Conservation (phyloP, 2,329 filamentous ascomycete genomes). For the Zymoseptoria pseudotritici region DNA sequence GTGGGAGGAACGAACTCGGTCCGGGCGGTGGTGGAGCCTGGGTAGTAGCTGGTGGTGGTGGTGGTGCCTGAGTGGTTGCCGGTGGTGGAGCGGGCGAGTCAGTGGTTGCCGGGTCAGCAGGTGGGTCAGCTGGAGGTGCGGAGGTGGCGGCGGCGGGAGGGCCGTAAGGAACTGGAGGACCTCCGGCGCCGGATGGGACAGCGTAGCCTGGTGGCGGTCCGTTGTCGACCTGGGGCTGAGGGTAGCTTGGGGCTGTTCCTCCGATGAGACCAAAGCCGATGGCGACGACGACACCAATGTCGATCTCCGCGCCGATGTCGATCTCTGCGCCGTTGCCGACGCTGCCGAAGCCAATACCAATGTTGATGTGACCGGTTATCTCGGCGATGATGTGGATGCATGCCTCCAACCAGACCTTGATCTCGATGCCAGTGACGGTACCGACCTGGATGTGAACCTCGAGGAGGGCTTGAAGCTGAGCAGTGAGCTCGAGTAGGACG, state of each 20-base stretch:
- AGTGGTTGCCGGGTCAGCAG: too few species aligned
- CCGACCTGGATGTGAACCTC: neutral
- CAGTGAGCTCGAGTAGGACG: neutral
- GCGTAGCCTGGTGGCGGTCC: neutral
- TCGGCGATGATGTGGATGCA: neutral
- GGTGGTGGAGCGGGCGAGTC: neutral
- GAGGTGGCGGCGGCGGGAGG: too few species aligned
- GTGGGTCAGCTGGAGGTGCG: too few species aligned
- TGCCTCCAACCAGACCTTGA: neutral
- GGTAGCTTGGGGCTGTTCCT: neutral
- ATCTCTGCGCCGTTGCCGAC: neutral
- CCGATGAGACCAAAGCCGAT: neutral
- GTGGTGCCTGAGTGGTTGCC: neutral
- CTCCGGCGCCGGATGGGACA: neutral
- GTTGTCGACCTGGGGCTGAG: neutral
- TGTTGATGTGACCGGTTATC: neutral
- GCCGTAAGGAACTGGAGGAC: too few species aligned
- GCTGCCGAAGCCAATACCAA: neutral
- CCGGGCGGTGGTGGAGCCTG: too few species aligned
- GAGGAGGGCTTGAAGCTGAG: neutral
- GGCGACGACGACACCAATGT: neutral
- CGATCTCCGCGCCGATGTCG: neutral
- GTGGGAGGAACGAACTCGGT: too few species aligned
- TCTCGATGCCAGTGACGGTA: neutral
- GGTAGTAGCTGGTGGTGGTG: neutral